Evolutionary conservation across 2,329 filamentous ascomycete genomes (phyloP), one percentile per base, ranked within the genome.

Genomic region (Raffaelea ambrosiae): DNA sequence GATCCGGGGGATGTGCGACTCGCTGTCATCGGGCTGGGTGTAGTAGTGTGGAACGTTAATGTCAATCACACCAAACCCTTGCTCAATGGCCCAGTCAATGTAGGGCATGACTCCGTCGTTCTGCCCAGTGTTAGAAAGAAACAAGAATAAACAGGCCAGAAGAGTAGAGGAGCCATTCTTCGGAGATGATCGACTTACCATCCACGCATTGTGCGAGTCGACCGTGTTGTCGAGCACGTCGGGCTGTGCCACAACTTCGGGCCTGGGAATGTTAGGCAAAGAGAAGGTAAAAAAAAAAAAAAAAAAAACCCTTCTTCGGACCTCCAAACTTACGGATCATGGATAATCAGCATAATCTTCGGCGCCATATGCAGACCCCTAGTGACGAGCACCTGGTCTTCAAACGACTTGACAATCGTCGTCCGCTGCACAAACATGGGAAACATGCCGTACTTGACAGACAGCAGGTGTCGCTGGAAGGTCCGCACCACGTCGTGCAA

Each of bases 1-100:
- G 23, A 67, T 62, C 2, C 63, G 59, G 1, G 71, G 67, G 2
- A 66, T 72, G 51, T 66, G 73, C 1, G 72, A 59, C 33, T 78
- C 73, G 13, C 64, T 64, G 50, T 78, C 74, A 65, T 81, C 76
- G 38, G 79, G 71, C 19, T 76, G 73, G 2, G 83, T 83, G 43
- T 90, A 72, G 57, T 89, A 80, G 54, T 83, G 84, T 0, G 91
- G 91, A 3, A 98, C 76, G 55, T 97, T 97, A 50, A 95, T 79
- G 62, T 98, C 93, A 57, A 98, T 85, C 20, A 97, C 80, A 2
- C 82, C 88, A 58, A 91, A 95, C 16, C 77, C 80, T 49, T 88
- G 77, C n/a, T 74, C 68, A 19, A 83, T 66, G 0, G 88, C 88
- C 88, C 89, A 95, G 50, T 85, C 81, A 53, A 96, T 80, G 62